Evolutionary conservation across 2,329 filamentous ascomycete species (phyloP).

Genomic region (Hymenoscyphus fraxineus): DNA sequence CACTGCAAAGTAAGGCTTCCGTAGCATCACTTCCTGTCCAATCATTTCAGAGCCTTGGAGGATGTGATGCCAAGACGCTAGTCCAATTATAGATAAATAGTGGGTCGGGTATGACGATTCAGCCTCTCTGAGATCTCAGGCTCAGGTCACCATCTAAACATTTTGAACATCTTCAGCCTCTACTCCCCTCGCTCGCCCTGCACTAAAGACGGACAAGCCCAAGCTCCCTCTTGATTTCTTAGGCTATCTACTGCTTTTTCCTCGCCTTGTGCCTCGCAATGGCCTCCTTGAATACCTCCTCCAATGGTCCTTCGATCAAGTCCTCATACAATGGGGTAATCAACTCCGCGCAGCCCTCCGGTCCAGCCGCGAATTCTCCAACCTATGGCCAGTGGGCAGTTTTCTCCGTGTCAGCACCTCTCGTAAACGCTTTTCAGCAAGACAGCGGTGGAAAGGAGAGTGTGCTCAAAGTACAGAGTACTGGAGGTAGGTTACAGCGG

Average conservation of each 20-base stretch:
- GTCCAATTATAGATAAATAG: no score
- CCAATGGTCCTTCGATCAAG: slow-evolving; percentile 78
- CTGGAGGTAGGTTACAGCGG: slow-evolving; percentile 60
- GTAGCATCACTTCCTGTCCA: no score
- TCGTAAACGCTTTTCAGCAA: slow-evolving; percentile 86
- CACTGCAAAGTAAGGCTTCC: no score
- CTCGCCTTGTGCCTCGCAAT: slow-evolving; percentile 42
- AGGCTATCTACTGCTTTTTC: not conserved
- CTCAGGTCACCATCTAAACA: not conserved
- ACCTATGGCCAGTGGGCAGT: slow-evolving; percentile 92
- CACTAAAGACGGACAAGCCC: not conserved
- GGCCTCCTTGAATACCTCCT: slow-evolving; percentile 77
- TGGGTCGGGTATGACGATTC: no score
- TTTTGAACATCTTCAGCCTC: not conserved
- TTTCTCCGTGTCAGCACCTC: slow-evolving; percentile 86
- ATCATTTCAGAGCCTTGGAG: no score
- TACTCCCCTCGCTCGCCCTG: not conserved
- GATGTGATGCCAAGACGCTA: no score
- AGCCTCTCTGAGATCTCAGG: no score
- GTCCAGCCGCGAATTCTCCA: slow-evolving; percentile 60
- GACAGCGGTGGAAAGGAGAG: slow-evolving; percentile 84
- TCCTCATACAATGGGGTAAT: slow-evolving; percentile 73
- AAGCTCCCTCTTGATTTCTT: not conserved
- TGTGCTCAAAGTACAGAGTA: slow-evolving; percentile 88
- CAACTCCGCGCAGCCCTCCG: slow-evolving; percentile 54